Conservation (phyloP, 129 eudicot species). For the Flaveria sonorensis region DNA sequence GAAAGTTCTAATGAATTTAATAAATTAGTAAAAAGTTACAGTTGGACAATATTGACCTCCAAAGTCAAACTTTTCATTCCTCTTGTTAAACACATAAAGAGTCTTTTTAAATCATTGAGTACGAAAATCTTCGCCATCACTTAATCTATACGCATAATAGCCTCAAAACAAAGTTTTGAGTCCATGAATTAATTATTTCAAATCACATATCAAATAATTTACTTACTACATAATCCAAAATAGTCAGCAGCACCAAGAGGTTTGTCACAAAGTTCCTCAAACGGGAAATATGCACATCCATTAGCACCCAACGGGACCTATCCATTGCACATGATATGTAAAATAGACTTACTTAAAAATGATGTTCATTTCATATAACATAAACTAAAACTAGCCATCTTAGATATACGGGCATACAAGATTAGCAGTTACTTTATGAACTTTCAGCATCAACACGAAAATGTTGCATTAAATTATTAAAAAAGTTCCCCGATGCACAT, state of each 20-base stretch:
- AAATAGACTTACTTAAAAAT: neutral
- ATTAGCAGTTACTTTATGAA: neutral
- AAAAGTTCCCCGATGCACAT: too few relatives aligned
- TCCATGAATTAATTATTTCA: neutral
- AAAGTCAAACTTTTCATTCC: neutral
- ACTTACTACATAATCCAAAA: slow-evolving; percentile 92
- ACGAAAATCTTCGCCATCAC: neutral
- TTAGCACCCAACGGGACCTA: slow-evolving; percentile 94
- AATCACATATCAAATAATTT: neutral
- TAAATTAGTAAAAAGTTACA: neutral
- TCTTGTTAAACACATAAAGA: neutral
- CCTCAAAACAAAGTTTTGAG: neutral
- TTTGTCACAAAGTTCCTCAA: slow-evolving; percentile 90
- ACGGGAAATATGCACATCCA: slow-evolving; percentile 91
- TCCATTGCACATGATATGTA: neutral
- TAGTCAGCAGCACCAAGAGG: slow-evolving; percentile 99
- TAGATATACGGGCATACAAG: neutral
- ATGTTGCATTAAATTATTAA: too few relatives aligned
- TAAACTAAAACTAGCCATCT: neutral
- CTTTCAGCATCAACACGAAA: too few relatives aligned
- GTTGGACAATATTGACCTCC: slow-evolving; percentile 17
- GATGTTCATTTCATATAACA: neutral
- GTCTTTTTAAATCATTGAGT: neutral
- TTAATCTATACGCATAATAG: neutral
- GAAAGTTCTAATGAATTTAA: neutral